phyloP scores from a whole-genome alignment of 2,329 filamentous ascomycete species.

The Botryotinia narcissicola region DNA sequence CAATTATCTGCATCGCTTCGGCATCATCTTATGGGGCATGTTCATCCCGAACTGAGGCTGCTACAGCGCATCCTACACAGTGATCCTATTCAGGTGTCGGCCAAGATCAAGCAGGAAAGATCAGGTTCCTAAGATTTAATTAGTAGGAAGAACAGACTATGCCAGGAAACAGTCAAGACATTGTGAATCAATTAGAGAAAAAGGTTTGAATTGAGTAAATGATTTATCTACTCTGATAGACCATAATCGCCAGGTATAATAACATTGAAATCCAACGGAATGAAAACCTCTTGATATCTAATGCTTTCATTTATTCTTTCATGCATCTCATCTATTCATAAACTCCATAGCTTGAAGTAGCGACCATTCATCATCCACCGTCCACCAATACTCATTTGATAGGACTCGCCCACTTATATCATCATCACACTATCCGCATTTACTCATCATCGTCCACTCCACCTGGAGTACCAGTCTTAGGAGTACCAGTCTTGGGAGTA shows the following conservation, averaged over 20 bases:
- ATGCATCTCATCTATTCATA: conserved; percentile 4
- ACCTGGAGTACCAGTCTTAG: not conserved
- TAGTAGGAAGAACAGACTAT: not conserved
- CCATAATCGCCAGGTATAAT: not conserved
- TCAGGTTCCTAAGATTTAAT: not conserved
- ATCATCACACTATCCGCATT: not conserved
- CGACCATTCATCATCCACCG: not conserved
- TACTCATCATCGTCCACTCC: not conserved
- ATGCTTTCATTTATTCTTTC: not conserved
- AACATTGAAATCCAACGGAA: conserved; percentile 5
- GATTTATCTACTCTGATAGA: not conserved
- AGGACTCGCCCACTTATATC: not conserved
- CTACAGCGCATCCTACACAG: not conserved
- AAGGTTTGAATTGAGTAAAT: not conserved
- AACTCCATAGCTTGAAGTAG: not conserved
- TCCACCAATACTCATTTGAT: not conserved
- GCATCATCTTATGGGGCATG: not conserved
- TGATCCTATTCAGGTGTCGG: not conserved
- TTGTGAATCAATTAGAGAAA: not conserved
- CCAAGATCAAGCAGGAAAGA: too few relatives aligned
- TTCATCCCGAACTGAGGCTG: not conserved
- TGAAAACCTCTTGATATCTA: not conserved
- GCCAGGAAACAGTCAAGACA: not conserved
- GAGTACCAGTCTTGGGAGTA: not conserved
- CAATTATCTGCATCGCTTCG: not conserved